These are phyloP conservation scores for Recurvomyces mirabilis DNA, from an alignment of 495 filamentous ascomycete species.

Conservation along the genomic window DNA sequence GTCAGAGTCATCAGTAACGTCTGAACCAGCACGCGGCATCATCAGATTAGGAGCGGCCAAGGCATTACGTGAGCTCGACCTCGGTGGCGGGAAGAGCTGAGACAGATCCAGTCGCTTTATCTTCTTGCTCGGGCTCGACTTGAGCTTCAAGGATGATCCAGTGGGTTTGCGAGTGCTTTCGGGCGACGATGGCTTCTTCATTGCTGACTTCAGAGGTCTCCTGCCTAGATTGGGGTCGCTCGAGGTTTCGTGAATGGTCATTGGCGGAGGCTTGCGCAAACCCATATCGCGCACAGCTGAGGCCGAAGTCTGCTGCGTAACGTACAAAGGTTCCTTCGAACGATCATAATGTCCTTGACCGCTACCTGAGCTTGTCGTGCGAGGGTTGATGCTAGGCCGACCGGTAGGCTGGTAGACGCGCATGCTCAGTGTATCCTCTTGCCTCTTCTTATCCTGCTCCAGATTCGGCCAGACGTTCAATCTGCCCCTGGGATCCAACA, in stretches of 20 bases:
- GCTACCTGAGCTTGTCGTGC: background rate
- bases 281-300: slow-evolving; percentile 30
- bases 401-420: background rate
- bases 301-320: slow-evolving; percentile 32
- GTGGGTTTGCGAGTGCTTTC: background rate
- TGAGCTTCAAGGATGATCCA: background rate
- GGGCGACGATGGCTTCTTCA: slow-evolving; percentile 4
- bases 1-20: slow-evolving; percentile 18
- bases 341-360: slow-evolving; percentile 27
- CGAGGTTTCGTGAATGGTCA: slow-evolving; percentile 8
- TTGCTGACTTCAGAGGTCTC: slow-evolving; percentile 7
- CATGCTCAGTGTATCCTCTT: background rate
- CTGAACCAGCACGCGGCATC: slow-evolving; percentile 22
- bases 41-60: slow-evolving; percentile 27
- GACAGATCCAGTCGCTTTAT: slow-evolving; percentile 27
- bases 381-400: slow-evolving; percentile 1
- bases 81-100: slow-evolving; percentile 27
- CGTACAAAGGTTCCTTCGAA: slow-evolving; percentile 22
- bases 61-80: slow-evolving; percentile 1
- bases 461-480: slow-evolving; percentile 8
- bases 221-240: slow-evolving; percentile 11
- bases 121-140: slow-evolving; percentile 14
- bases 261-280: slow-evolving; percentile 24
- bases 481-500: background rate
- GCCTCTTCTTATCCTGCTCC: background rate